Base-by-base conservation (phyloP, 495 filamentous ascomycete species). In the Lepraria neglecta region DNA sequence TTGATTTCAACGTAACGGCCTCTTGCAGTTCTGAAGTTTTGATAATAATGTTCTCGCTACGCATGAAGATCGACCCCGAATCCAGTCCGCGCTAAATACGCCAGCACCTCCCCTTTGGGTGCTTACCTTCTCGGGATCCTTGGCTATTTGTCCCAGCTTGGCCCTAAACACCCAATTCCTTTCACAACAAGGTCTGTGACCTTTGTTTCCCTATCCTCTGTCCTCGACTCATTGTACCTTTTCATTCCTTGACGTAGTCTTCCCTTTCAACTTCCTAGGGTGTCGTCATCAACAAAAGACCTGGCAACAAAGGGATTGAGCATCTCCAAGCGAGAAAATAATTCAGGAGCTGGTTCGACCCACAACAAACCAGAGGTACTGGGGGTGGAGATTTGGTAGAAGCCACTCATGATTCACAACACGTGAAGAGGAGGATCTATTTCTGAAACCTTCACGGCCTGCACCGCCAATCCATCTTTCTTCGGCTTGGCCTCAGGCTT, bases 181-280 rank as follows among this genome's bases (percentile, higher is more conserved):
- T 38, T 30, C 51, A 11, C 19, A 38, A 45, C 38, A 44, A 54
- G 59, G 59, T 46, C 51, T 40, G 42, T 14, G 21, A 61, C 42
- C 59, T 48, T 57, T 57, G 3, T 45, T 28, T 17, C 50, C 42
- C 50, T 47, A 42, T 21, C 42, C n/a, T 19, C 28, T 45, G 1
- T 60, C 6, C 0, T 28, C 15, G 38, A 40, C 38, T 12, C n/a
- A 27, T 48, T 38, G 19, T 52, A 28, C 21, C 35, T 17, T 14
- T 47, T 19, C 35, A 27, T 31, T 6, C 17, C 30, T 21, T 38
- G 33, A 10, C 11, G 9, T 28, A 44, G 9, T 33, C 12, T 30
- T 11, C 33, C 42, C 40, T 59, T 46, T 24, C 9, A 59, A 12
- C 6, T 30, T 35, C n/a, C 15, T 7, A n/a, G 2, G n/a, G 4